These are phyloP conservation scores for Chalaropsis ovoidea DNA, from an alignment of 2,329 filamentous ascomycete species.

Conservation along the genomic window DNA sequence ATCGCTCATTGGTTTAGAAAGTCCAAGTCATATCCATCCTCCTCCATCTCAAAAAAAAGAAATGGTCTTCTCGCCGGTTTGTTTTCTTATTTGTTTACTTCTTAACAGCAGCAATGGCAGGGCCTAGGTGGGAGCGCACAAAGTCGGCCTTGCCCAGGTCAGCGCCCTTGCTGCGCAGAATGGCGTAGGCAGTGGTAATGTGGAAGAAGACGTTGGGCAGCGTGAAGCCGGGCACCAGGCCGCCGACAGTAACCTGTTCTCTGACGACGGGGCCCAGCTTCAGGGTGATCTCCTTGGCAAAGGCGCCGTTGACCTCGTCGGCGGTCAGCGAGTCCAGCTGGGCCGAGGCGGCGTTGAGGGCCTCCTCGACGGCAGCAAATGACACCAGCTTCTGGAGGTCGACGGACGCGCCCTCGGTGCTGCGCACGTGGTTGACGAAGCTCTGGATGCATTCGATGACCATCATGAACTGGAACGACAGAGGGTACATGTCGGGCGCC, in stretches of 20 bases:
- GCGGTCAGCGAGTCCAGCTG: conserved; percentile 16
- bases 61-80: too few species aligned
- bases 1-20: background rate
- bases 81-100: background rate
- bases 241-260: conserved; percentile 22
- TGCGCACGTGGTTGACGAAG: conserved; percentile 16
- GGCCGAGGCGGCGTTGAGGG: conserved; percentile 13
- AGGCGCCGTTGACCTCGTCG: conserved; percentile 30
- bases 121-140: conserved; percentile 22
- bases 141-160: conserved; percentile 49
- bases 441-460: background rate
- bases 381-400: conserved; percentile 11
- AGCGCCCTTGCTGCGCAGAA: conserved; percentile 48
- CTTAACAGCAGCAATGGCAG: conserved; percentile 16
- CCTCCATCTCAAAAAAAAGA: background rate
- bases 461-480: conserved; percentile 31
- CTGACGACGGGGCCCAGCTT: conserved; percentile 28
- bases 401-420: background rate
- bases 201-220: conserved; percentile 55
- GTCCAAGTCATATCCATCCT: too few species aligned
- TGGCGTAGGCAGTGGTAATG: conserved; percentile 44
- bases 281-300: conserved; percentile 30
- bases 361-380: conserved; percentile 9
- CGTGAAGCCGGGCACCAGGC: conserved; percentile 33
- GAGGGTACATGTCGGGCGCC: conserved; percentile 33